Conservation (phyloP, 2,329 filamentous ascomycete species). For the Blastomyces percursus region DNA sequence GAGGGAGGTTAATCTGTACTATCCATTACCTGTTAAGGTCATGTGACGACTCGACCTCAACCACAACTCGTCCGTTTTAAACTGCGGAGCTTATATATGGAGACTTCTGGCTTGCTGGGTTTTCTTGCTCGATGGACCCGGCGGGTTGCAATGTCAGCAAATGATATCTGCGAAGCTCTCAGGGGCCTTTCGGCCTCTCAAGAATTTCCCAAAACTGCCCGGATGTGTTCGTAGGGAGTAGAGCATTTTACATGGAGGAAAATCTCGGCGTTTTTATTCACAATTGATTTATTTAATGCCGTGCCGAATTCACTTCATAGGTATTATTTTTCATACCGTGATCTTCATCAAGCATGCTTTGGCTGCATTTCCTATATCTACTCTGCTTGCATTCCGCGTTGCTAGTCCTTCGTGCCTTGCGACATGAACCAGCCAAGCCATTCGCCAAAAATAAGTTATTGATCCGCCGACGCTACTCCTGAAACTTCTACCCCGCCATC, state of each 20-base stretch:
- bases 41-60: background rate
- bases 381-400: background rate
- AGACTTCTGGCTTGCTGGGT: background rate
- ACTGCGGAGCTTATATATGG: background rate
- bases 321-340: background rate
- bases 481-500: constrained; percentile 2
- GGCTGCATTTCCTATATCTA: background rate
- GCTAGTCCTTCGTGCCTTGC: background rate
- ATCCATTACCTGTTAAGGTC: background rate
- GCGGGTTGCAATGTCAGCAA: too few species aligned
- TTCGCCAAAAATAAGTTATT: background rate
- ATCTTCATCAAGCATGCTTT: background rate
- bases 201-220: too few species aligned
- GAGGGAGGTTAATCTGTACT: too few species aligned
- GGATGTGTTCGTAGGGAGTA: too few species aligned
- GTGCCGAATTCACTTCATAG: background rate
- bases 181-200: too few species aligned
- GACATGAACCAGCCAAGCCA: background rate
- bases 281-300: background rate
- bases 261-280: background rate
- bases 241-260: background rate
- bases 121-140: too few species aligned
- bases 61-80: background rate
- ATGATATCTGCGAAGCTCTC: too few species aligned
- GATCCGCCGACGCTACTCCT: background rate